Conservation (phyloP, 306 rosid species). For the Lupinus albus region DNA sequence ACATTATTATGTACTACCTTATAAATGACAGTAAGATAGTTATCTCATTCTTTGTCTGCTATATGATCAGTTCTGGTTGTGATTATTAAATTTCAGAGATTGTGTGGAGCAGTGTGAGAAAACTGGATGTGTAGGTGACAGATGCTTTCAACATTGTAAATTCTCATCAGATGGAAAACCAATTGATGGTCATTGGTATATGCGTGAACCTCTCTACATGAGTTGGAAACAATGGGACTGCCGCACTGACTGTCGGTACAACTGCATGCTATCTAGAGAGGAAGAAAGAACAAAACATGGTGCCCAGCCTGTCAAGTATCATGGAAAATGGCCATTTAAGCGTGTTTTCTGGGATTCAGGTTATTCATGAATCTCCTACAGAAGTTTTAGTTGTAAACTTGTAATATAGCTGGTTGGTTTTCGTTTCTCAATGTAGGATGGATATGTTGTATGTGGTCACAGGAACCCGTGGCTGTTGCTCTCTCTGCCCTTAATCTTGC, state of each 20-base stretch:
- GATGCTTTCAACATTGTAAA: slow-evolving; percentile 94
- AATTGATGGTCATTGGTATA: slow-evolving; percentile 96
- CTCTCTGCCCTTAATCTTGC: slow-evolving; percentile 91
- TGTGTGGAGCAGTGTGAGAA: slow-evolving; percentile 80
- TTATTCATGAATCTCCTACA: slow-evolving; percentile 37
- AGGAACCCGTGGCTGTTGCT: slow-evolving; percentile 97
- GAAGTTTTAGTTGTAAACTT: slow-evolving; percentile 28
- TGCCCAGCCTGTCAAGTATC: slow-evolving; percentile 78
- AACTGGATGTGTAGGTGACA: slow-evolving; percentile 85
- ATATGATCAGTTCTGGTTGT: slow-evolving; percentile 29
- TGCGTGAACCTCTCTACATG: slow-evolving; percentile 88
- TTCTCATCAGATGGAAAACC: slow-evolving; percentile 98
- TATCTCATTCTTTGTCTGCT: slow-evolving; percentile 4
- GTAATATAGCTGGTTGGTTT: slow-evolving; percentile 23
- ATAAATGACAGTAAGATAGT: not conserved
- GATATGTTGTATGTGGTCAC: slow-evolving; percentile 39
- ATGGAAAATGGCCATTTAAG: slow-evolving; percentile 90
- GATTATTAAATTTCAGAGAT: slow-evolving; percentile 53
- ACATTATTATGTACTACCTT: not conserved
- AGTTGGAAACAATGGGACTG: slow-evolving; percentile 99
- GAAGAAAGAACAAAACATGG: slow-evolving; percentile 81
- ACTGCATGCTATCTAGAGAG: slow-evolving; percentile 90
- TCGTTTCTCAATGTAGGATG: slow-evolving; percentile 34
- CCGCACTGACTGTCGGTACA: slow-evolving; percentile 81
- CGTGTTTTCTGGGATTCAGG: slow-evolving; percentile 98